phyloP scores from a whole-genome alignment of 2,329 filamentous ascomycete species.

The Passalora sequoiae region DNA sequence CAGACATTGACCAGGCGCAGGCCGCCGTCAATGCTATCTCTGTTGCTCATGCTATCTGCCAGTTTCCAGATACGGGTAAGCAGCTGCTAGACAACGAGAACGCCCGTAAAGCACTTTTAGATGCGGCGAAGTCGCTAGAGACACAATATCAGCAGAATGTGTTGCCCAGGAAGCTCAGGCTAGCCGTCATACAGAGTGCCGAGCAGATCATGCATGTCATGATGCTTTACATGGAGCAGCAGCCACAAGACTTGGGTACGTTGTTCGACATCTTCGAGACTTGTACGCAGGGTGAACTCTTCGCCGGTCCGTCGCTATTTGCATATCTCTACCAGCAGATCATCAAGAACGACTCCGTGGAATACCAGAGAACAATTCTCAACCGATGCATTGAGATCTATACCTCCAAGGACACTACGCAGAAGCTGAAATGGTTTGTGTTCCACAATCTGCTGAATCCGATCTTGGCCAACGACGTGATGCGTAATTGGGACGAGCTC shows the following conservation, averaged over 20 bases:
- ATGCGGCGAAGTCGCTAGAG: conserved; percentile 73
- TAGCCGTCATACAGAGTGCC: conserved; percentile 82
- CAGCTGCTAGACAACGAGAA: conserved; percentile 59
- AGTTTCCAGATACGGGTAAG: conserved; percentile 56
- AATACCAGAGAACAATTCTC: conserved; percentile 77
- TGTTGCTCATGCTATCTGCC: conserved; percentile 71
- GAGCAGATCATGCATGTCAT: conserved; percentile 84
- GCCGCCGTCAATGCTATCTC: conserved; percentile 85
- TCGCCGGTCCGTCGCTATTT: conserved; percentile 67
- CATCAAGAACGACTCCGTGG: conserved; percentile 76
- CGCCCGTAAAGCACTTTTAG: conserved; percentile 55
- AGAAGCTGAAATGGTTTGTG: conserved; percentile 88
- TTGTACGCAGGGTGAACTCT: conserved; percentile 77
- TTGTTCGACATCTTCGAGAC: conserved; percentile 80
- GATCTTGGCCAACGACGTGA: conserved; percentile 92
- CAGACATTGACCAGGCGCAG: conserved; percentile 63
- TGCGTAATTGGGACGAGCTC: conserved; percentile 64
- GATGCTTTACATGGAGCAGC: conserved; percentile 69
- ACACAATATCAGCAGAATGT: conserved; percentile 63
- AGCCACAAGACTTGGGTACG: conserved; percentile 61
- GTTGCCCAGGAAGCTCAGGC: conserved; percentile 65
- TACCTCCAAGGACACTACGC: conserved; percentile 68
- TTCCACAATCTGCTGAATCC: conserved; percentile 92
- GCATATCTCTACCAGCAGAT: conserved; percentile 80
- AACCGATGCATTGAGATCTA: conserved; percentile 86